A percentile compares a stretch with the other conserved stretches of the same genome.
These are phyloP conservation scores for Apiospora hydei DNA, from an alignment of 2,329 filamentous ascomycete species.

Conservation along the genomic window DNA sequence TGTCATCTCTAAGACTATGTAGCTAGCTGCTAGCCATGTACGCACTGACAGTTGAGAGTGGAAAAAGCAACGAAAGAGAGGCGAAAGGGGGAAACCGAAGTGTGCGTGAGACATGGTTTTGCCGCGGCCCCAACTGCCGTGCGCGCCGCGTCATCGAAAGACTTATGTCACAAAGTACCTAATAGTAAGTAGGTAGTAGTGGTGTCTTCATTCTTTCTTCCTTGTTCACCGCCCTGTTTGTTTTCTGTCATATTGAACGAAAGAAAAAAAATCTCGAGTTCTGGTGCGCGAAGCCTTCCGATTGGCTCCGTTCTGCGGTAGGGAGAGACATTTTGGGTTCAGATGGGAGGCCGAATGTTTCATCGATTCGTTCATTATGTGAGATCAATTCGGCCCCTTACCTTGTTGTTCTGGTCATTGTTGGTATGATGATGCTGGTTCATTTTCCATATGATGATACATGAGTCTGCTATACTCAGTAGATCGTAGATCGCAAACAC, in stretches of 20 bases:
- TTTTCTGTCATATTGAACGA: background rate
- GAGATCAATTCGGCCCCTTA: background rate
- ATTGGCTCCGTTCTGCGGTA: background rate
- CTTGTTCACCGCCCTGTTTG: background rate
- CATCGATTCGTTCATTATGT: background rate
- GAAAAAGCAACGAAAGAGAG: background rate
- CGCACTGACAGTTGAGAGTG: background rate
- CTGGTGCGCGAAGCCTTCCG: constrained; percentile 4
- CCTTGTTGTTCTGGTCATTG: background rate
- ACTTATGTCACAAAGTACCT: background rate
- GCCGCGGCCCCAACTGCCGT: background rate
- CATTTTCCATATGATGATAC: background rate
- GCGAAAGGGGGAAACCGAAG: background rate
- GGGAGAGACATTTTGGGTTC: background rate
- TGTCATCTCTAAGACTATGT: background rate
- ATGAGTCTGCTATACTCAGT: background rate
- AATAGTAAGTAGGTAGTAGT: too few relatives aligned
- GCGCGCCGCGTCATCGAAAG: background rate
- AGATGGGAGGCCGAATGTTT: background rate
- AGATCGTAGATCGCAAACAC: constrained; percentile 12
- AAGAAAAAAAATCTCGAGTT: background rate
- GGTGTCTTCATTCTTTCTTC: background rate
- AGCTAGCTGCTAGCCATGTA: background rate
- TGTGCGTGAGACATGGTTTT: background rate
- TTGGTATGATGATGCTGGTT: background rate